Percentiles rank a stretch among this genome's conserved stretches.
Evolutionary conservation across 306 rosid species (phyloP).

Genomic region (Gynostemma pentaphyllum): DNA sequence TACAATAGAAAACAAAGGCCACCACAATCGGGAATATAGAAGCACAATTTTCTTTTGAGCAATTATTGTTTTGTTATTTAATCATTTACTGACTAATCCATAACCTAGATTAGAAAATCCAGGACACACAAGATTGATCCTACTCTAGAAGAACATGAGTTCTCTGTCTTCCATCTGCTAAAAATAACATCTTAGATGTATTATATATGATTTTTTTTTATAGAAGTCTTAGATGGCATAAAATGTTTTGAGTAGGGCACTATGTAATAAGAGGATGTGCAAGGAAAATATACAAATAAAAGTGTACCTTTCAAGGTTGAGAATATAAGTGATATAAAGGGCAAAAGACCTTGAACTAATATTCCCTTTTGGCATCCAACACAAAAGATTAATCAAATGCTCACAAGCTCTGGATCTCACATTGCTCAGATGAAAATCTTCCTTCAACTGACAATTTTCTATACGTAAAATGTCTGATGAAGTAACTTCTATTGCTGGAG

Average conservation of each 20-base stretch:
- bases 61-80: neutral
- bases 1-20: too few relatives aligned
- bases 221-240: too few relatives aligned
- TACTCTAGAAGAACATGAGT: neutral
- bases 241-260: neutral
- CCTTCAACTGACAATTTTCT: constrained; percentile 24
- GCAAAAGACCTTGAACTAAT: constrained; percentile 39
- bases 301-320: constrained; percentile 77
- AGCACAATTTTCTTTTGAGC: neutral
- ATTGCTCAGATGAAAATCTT: constrained; percentile 12
- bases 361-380: constrained; percentile 41
- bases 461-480: constrained; percentile 21
- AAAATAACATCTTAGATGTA: neutral
- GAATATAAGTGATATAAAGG: constrained; percentile 36
- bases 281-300: neutral
- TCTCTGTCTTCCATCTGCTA: neutral
- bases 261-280: neutral
- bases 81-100: neutral
- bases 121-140: neutral
- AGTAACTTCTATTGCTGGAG: constrained; percentile 14
- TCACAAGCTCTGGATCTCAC: constrained; percentile 39
- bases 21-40: too few relatives aligned
- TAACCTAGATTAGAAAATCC: neutral
- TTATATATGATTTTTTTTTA: neutral
- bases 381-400: constrained; percentile 51